Base-by-base conservation (phyloP, 2,329 filamentous ascomycete species). In the Teratosphaeria zuluensis region DNA sequence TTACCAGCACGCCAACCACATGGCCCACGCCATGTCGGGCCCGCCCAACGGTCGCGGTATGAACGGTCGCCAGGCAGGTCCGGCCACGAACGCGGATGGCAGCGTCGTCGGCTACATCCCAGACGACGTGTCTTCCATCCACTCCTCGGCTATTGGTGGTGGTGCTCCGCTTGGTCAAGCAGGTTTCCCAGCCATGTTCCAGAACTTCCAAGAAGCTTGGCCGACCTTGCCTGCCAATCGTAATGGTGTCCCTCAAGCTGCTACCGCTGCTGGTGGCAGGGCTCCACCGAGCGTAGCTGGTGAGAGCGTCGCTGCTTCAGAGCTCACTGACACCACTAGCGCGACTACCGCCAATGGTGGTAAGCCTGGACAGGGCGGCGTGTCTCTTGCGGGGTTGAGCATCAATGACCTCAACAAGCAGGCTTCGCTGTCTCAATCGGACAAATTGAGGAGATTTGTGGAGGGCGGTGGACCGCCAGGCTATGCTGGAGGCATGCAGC, bases 21-120 rank as follows among this genome's bases (percentile, higher is more conserved):
- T 83, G 74, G 81, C 80, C 19, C 79, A 78, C 58, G 77, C 77
- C 30, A 74, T 54, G 31, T 35, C 52, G 14, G 52, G 52, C 52
- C 28, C 52, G 32, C 52, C 28, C 28, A 53, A 31, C 16, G 24
- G 24, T 9, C 42, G 56, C 9, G 31, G 46, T 30, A 19, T n/a
- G 9, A 35, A 33, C 11, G 46, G 46, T 2, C 79, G 80, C 58
- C 77, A 77, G 35, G 75, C 76, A 35, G 79, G 74, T 56, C 70
- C 73, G 35, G 71, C 72, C 51, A 75, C 75, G 53, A 77, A 85
- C 58, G 84, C 81, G 65, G 92, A 96, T 69, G 89, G 90, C 51
- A 97, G 92, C 2, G 89, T 96, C 71, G 81, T 96, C 67, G 94
- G 92, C 16, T 97, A 95, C 72, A 96, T 99, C 61, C 90, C 92